These are phyloP conservation scores for Verticillium tricorpus DNA, from an alignment of 2,329 filamentous ascomycete species.

Conservation along the genomic window DNA sequence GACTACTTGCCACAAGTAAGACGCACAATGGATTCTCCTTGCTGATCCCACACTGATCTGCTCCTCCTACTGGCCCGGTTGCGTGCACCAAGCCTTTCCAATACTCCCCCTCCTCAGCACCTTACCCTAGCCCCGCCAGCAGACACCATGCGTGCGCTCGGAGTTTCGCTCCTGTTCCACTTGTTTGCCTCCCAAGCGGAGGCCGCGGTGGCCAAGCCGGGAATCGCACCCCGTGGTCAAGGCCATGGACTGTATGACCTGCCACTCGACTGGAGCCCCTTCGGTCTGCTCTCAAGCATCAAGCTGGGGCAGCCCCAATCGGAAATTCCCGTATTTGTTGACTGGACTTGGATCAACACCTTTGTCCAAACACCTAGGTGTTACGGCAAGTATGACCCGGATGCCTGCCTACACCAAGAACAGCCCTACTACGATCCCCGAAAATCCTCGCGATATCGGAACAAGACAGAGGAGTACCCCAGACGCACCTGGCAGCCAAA, in stretches of 20 bases:
- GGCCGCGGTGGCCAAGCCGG: background rate
- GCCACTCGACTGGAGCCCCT: conserved; percentile 10
- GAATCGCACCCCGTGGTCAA: background rate
- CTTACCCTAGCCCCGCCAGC: background rate
- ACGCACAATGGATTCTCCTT: too few relatives aligned
- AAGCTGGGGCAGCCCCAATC: conserved; percentile 8
- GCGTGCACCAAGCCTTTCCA: background rate
- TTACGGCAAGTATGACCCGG: conserved; percentile 8
- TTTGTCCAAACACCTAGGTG: conserved; percentile 11
- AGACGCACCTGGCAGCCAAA: conserved; percentile 14
- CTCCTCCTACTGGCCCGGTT: too few relatives aligned
- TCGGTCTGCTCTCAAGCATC: conserved; percentile 10
- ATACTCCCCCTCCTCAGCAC: background rate
- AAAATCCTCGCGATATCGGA: conserved; percentile 8
- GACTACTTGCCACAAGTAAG: background rate
- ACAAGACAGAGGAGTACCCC: conserved; percentile 7
- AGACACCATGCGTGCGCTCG: background rate
- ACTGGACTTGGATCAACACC: conserved; percentile 16
- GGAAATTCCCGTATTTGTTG: conserved; percentile 13
- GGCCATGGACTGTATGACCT: conserved; percentile 6
- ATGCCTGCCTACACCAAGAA: conserved; percentile 8
- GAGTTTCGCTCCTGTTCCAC: background rate
- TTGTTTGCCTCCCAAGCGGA: background rate
- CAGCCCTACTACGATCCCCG: conserved; percentile 10
- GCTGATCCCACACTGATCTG: too few relatives aligned